Conservation (phyloP, 768 basidiomycete species). For the Mycena chlorophos region DNA sequence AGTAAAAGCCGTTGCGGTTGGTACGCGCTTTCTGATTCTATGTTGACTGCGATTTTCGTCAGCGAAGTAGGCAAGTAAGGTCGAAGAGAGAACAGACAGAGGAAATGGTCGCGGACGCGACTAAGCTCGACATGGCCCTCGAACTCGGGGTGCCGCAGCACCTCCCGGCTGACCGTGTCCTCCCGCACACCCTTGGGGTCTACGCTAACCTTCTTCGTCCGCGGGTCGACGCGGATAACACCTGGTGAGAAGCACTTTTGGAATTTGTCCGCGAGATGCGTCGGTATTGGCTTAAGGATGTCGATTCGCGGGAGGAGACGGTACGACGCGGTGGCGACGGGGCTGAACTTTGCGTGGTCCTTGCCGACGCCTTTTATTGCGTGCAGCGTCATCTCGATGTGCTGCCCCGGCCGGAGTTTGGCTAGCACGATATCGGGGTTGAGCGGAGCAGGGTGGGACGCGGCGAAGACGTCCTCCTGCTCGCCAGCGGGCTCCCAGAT, state of each 20-base stretch:
- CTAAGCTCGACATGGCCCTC: conserved; percentile 78
- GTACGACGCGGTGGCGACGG: conserved; percentile 96
- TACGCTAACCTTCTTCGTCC: conserved; percentile 60
- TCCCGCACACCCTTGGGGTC: conserved; percentile 67
- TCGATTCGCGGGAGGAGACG: conserved; percentile 86
- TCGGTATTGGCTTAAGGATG: conserved; percentile 73
- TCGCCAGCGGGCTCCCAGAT: conserved; percentile 82
- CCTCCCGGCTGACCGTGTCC: conserved; percentile 91
- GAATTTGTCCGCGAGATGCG: conserved; percentile 78
- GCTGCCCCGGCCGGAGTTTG: conserved; percentile 91
- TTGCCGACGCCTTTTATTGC: conserved; percentile 91
- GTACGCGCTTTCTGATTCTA: conserved; percentile 92
- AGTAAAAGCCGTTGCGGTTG: conserved; percentile 78
- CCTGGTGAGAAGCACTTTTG: conserved; percentile 84
- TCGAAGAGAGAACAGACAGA: conserved; percentile 60
- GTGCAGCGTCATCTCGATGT: conserved; percentile 81
- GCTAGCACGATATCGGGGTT: conserved; percentile 85
- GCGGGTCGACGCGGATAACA: conserved; percentile 64
- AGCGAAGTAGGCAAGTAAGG: conserved; percentile 2
- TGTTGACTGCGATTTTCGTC: conserved; percentile 56
- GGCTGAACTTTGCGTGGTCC: conserved; percentile 95
- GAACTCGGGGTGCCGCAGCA: conserved; percentile 90
- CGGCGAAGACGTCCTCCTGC: conserved; percentile 61
- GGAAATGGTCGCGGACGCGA: conserved; percentile 87
- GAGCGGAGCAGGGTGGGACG: conserved; percentile 59